Percentiles rank a stretch among this genome's conserved stretches.
Evolutionary conservation across 2,329 filamentous ascomycete genomes (phyloP).

Genomic region (Myriosclerotinia scirpicola): DNA sequence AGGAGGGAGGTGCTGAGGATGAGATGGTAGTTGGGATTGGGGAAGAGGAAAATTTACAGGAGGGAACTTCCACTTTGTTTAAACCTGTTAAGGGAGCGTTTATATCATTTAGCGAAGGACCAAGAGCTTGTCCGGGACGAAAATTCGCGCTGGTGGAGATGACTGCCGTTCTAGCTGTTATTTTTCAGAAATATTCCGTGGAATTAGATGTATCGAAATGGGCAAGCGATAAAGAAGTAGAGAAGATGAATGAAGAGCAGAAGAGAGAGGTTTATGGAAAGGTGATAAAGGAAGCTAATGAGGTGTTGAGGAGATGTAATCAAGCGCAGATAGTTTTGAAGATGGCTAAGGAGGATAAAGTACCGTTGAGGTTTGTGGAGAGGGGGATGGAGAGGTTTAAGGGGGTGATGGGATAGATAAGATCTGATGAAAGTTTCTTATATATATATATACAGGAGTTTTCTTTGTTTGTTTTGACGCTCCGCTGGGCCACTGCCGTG

Average conservation of each 20-base stretch:
- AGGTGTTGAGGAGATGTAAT: constrained; percentile 29
- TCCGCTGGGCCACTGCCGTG: too few species aligned
- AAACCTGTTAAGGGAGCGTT: constrained; percentile 38
- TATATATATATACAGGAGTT: not conserved
- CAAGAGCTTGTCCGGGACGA: constrained; percentile 43
- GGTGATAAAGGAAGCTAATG: constrained; percentile 29
- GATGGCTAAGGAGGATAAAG: constrained; percentile 30
- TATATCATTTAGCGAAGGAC: constrained; percentile 41
- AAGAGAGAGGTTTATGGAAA: constrained; percentile 33
- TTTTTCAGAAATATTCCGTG: constrained; percentile 36
- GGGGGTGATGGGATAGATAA: not conserved
- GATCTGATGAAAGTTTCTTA: too few species aligned
- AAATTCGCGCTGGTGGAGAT: constrained; percentile 43
- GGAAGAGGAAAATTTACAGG: constrained; percentile 10
- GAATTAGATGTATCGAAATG: constrained; percentile 38
- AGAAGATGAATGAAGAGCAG: constrained; percentile 30
- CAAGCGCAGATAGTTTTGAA: constrained; percentile 32
- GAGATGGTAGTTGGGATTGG: not conserved
- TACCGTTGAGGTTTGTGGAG: constrained; percentile 35
- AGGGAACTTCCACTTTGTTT: constrained; percentile 29
- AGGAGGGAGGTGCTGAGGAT: not conserved
- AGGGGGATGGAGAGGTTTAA: constrained; percentile 36
- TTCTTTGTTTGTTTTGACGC: too few species aligned
- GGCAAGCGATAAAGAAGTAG: constrained; percentile 36
- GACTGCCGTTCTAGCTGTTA: constrained; percentile 37